Conservation (phyloP, 495 filamentous ascomycete species). For the Penicillium simplicissimum region DNA sequence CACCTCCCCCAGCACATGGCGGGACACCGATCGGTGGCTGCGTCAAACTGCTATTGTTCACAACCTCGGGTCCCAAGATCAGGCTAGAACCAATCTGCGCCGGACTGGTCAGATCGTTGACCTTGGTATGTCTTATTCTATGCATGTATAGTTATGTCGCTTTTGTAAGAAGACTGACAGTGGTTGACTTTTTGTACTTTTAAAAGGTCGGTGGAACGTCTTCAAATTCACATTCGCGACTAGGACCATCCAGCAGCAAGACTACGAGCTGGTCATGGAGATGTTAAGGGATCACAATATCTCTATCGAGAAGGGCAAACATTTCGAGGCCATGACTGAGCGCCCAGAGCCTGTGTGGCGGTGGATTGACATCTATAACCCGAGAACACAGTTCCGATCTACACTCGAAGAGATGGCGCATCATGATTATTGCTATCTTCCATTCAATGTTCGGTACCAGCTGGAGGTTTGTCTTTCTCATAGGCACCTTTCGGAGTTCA, state of each 20-base stretch:
- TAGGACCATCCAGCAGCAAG: slow-evolving; percentile 29
- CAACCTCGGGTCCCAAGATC: slow-evolving; percentile 31
- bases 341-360: slow-evolving; percentile 50
- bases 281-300: slow-evolving; percentile 79
- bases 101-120: slow-evolving; percentile 65
- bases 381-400: slow-evolving; percentile 17
- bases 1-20: slow-evolving; percentile 55
- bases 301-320: slow-evolving; percentile 32
- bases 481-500: slow-evolving; percentile 75
- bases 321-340: slow-evolving; percentile 20
- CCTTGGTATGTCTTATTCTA: slow-evolving; percentile 56
- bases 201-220: slow-evolving; percentile 43
- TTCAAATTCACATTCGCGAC: slow-evolving; percentile 35
- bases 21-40: slow-evolving; percentile 68
- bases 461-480: slow-evolving; percentile 89
- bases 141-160: not conserved
- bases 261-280: slow-evolving; percentile 47
- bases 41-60: slow-evolving; percentile 71
- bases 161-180: not conserved
- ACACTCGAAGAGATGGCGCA: slow-evolving; percentile 37
- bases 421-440: slow-evolving; percentile 48
- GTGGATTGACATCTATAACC: slow-evolving; percentile 50
- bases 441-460: slow-evolving; percentile 81
- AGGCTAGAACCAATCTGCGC: slow-evolving; percentile 56
- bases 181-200: slow-evolving; percentile 1